Base-by-base conservation (phyloP, 2,329 filamentous ascomycete species). In the Fusarium sp. region DNA sequence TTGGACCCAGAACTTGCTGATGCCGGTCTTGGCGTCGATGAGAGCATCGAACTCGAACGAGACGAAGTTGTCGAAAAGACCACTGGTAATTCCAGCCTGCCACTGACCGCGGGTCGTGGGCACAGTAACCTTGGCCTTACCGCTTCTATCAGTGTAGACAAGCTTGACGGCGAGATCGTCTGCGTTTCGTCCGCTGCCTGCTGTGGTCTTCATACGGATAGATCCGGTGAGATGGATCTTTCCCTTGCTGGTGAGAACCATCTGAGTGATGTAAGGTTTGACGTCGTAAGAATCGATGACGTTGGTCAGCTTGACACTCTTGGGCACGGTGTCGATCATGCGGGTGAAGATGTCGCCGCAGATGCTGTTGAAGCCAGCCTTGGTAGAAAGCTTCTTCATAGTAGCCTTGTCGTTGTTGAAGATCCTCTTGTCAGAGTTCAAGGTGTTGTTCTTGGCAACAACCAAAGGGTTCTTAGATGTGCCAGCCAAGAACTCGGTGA, bases 321-420 rank as follows among this genome's bases (percentile, higher is more conserved):
- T 53, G 1, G 77, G 77, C 0, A 79, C 76, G 0, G 77, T 78
- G 45, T 79, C 71, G 36, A 79, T 75, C 77, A 79, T 79, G n/a
- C 74, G 72, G 9, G 58, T 63, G 11, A 79, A 74, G n/a, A 78
- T 54, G 11, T 71, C 58, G 6, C 68, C 58, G 31, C 77, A 79
- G n/a, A 54, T 74, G 15, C 62, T 73, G 29, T 77, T 74, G 68
- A 84, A 84, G 10, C 36, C 40, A 15, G 77, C 76, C 72, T 63
- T 63, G 20, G 58, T 63, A 4, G 60, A 14, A 1, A 84, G 72
- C 2, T 75, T 71, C n/a, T 70, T 73, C 47, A 85, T 80, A 2
- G 81, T 83, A 72, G 83, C 82, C 2, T 73, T 76, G 62, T 85
- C 83, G 0, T 81, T 77, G 27, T 66, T 71, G 61, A 82, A 85